Evolutionary conservation across 495 filamentous ascomycete species (phyloP).

Genomic region (Elasticomyces elasticus): DNA sequence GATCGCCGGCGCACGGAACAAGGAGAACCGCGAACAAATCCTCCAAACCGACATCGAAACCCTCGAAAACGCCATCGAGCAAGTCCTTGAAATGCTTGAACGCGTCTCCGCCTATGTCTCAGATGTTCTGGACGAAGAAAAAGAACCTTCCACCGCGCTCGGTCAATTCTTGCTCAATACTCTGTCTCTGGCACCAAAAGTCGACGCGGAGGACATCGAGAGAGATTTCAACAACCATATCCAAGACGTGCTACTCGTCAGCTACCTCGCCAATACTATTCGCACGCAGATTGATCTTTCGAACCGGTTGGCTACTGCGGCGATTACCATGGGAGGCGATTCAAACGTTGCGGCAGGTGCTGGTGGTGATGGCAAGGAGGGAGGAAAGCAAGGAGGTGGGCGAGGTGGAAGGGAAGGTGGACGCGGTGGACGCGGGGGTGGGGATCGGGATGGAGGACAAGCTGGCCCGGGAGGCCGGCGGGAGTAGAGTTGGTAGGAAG

Average conservation of each 20-base stretch:
- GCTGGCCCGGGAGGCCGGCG: constrained; percentile 20
- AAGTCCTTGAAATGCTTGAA: constrained; percentile 77
- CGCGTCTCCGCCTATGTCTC: constrained; percentile 82
- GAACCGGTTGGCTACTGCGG: constrained; percentile 80
- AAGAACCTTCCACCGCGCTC: constrained; percentile 65
- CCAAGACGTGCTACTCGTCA: constrained; percentile 93
- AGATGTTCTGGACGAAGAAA: constrained; percentile 62
- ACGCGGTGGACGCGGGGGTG: constrained; percentile 13
- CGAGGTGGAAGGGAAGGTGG: constrained; percentile 16
- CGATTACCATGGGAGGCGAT: constrained; percentile 47
- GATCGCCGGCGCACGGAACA: constrained; percentile 69
- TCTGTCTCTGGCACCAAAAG: constrained; percentile 85
- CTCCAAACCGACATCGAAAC: constrained; percentile 80
- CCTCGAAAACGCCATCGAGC: constrained; percentile 71
- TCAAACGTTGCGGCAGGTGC: background rate
- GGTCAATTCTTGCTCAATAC: constrained; percentile 92
- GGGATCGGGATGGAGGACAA: constrained; percentile 18
- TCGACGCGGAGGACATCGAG: constrained; percentile 79
- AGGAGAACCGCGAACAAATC: constrained; percentile 57
- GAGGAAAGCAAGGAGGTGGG: constrained; percentile 22
- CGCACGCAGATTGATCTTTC: constrained; percentile 97
- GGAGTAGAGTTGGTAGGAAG: constrained; percentile 5
- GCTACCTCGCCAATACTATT: constrained; percentile 96
- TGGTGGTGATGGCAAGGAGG: constrained; percentile 5
- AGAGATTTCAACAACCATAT: constrained; percentile 98